Evolutionary conservation across 192 early-diverging fungal species (phyloP), one percentile per base, ranked within the genome.

Genomic region (Pilaira anomala): DNA sequence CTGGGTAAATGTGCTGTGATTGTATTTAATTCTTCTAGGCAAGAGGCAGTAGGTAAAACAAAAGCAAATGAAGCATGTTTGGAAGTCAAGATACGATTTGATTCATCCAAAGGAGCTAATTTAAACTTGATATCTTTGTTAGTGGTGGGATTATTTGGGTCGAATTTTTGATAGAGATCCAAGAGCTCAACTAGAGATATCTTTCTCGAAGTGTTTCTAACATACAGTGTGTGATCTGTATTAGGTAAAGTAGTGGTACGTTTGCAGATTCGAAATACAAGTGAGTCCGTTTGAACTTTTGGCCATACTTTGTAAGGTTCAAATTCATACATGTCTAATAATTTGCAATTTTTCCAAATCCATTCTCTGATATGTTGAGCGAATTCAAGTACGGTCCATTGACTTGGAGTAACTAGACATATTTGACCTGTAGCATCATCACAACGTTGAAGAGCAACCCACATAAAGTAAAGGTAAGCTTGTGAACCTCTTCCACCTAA

Each of bases 351-450:
- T 2, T 79, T 63, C 68, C 81, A 83, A 8, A 85, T 65, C 83
- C 80, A 82, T 2, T 71, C 63, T 36, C 82, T 84, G 1, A 85
- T 48, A 48, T 78, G 70, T 21, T 74, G 61, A 1, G 80, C 83
- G 74, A 82, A 82, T 48, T 80, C 79, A 48, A 85, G 52, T n/a
- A 80, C 73, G 21, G 79, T 74, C 83, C 83, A 85, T 63, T 85
- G 83, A 54, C 80, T 85, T 8, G 83, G 79, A 65, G 80, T 85
- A 26, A 85, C 80, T 49, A 83, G 73, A 57, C 83, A 85, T 12
- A 77, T 51, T 21, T 79, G 70, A 3, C 83, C 83, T 44, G 44
- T 40, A 3, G 55, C 51, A 29, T 74, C 74, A 28, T 77, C 70
- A 46, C 73, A 67, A 19, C 83, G 59, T 48, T 85, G 80, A 3